Base-by-base conservation (phyloP, 345 rosid species). In the Reutealis trisperma region DNA sequence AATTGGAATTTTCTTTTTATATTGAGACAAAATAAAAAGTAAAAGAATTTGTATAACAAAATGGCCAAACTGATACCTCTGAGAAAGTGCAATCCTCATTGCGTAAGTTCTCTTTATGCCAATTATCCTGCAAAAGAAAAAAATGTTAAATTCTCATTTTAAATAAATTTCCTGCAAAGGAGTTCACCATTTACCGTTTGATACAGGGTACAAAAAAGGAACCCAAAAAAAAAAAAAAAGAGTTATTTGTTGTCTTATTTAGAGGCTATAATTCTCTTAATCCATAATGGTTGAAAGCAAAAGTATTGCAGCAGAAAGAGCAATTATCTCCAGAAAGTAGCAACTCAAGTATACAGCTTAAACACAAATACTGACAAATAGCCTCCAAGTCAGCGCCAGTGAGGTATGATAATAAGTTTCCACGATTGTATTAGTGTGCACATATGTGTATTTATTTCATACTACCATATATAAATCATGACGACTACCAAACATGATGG, bases 61-160 rank as follows among this genome's bases (percentile, higher is more conserved):
- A 63, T 44, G n/a, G 64, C 27, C 19, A 72, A 58, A 78, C 58
- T 62, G 64, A 83, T 88, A 93, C 97, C 93, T 93, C 92, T 47
- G 80, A 71, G 25, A 82, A 82, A 73, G 84, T 74, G 76, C 37
- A 60, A 78, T 86, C 89, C 71, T 89, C 93, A 81, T 71, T 85
- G 80, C 61, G 71, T 70, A 80, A 76, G 67, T 80, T 90, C 83
- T 86, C 97, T 77, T 86, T 88, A 61, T 82, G 75, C 88, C 83
- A 86, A 71, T 45, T 77, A 67, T 93, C 97, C 98, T 94, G 84
- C 71, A 77, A 25, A 65, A 81, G 37, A 34, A 34, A 34, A 34
- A 34, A 34, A 34, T 34, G 37, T 34, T 34, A 34, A 18, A 45
- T 34, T 7, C 32, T 67, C 52, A 32, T 21, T 64, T 16, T 45